Base-by-base conservation (phyloP, 768 basidiomycete genomes). In the Udeniomyces megalosporus region DNA sequence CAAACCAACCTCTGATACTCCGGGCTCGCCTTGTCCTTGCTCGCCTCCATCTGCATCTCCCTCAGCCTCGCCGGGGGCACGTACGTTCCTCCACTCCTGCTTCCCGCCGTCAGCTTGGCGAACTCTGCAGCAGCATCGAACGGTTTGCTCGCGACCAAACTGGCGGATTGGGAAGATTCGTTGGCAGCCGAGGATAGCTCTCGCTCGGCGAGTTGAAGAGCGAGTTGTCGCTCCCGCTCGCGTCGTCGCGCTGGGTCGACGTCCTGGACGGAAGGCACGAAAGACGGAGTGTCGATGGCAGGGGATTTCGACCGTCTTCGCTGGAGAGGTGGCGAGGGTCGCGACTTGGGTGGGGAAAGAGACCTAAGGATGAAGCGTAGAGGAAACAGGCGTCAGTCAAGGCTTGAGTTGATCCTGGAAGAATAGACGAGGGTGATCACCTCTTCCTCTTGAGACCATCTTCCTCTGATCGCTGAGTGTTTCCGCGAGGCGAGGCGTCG, bases 1-100 rank as follows among this genome's bases (percentile, higher is more conserved):
- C 95, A 99, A 11, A 89, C 87, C 63, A 99, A 75, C 11, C 95
- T 81, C 74, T 99, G 95, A 74, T 86, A 97, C 75, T 95, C 92
- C 22, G 84, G 69, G 63, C 86, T 85, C 51, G 78, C 77, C 76
- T 92, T 92, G 77, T 95, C 88, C 66, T 79, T 75, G 6, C 81
- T 75, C 8, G 89, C 88, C 32, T 85, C 86, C 48, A 81, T 84
- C 69, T 92, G 90, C 74, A 99, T 79, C 0, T 90, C 91, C 50
- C 91, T 81, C 44, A 97, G 77, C 28, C 92, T 82, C 42, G 90
- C 92, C 15, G 95, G 95, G 1, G 95, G 95, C 72, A 99, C 84
- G 73, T 99, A 99, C 14, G 95, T 89, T 31, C 95, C 95, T 14
- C 93, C 95, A 91, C 73, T 95, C 91, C 49, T 35, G 15, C 47